Conservation (phyloP, 352 stramenopile species). For the Globisporangium paddicum region DNA sequence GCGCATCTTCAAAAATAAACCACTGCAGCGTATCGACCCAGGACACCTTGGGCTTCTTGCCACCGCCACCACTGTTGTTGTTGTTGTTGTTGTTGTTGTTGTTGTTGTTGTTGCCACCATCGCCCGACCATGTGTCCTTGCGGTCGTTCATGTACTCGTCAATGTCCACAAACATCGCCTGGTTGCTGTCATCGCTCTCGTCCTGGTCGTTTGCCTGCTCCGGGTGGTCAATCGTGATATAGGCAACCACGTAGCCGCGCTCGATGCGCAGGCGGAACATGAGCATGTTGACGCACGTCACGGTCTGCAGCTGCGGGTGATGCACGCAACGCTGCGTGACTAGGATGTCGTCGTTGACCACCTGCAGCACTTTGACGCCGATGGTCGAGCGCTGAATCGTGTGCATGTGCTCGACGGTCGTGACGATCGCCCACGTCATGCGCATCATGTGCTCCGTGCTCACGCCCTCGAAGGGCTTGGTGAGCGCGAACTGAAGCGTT, state of each 20-base stretch:
- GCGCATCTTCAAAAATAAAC: constrained; percentile 22
- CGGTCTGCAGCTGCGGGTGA: constrained; percentile 38
- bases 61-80: neutral
- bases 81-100: neutral
- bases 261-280: constrained; percentile 38
- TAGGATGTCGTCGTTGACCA: constrained; percentile 44
- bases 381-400: constrained; percentile 50
- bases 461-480: constrained; percentile 25
- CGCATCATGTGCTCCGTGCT: constrained; percentile 33
- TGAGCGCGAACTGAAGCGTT: constrained; percentile 41
- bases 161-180: constrained; percentile 15
- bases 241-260: constrained; percentile 39
- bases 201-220: constrained; percentile 7
- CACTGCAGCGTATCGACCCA: constrained; percentile 46
- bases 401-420: constrained; percentile 42
- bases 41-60: constrained; percentile 29
- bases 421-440: constrained; percentile 48
- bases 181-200: neutral
- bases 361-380: constrained; percentile 38
- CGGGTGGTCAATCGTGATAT: constrained; percentile 37
- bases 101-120: neutral
- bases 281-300: constrained; percentile 51
- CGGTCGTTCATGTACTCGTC: constrained; percentile 29
- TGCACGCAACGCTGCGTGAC: constrained; percentile 42
- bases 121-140: constrained; percentile 16